Conservation (phyloP, 2,329 filamentous ascomycete genomes). For the Fonsecaea pugnacius region DNA sequence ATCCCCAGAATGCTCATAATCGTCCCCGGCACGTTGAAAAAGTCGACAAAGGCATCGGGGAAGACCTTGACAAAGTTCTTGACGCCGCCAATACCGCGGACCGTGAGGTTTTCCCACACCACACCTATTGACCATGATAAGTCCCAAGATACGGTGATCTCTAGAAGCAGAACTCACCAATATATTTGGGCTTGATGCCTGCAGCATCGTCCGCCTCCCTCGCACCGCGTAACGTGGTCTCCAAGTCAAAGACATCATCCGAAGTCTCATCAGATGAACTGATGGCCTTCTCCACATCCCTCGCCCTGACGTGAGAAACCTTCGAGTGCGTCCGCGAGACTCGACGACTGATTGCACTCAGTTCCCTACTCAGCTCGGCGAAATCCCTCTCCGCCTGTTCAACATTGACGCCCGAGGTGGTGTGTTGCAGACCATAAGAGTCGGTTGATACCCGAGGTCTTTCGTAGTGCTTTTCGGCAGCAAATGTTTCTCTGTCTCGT, state of each 20-base stretch:
- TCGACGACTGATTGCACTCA: conserved; percentile 45
- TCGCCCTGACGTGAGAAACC: conserved; percentile 37
- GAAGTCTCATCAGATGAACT: conserved; percentile 51
- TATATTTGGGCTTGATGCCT: conserved; percentile 79
- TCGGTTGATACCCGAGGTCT: conserved; percentile 35
- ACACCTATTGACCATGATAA: conserved; percentile 47
- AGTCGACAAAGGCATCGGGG: conserved; percentile 74
- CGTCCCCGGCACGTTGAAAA: conserved; percentile 74
- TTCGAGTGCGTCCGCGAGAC: conserved; percentile 44
- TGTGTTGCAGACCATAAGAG: conserved; percentile 42
- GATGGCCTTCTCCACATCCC: conserved; percentile 65
- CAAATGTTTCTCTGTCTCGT: conserved; percentile 5
- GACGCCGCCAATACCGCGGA: conserved; percentile 73
- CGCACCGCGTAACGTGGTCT: conserved; percentile 72
- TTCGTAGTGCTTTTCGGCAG: conserved; percentile 24
- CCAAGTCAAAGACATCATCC: conserved; percentile 72
- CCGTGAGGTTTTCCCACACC: conserved; percentile 76
- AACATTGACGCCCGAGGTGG: conserved; percentile 50
- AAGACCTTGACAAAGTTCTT: conserved; percentile 77
- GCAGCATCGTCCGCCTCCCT: conserved; percentile 72
- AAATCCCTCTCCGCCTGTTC: conserved; percentile 53
- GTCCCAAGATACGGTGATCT: background rate
- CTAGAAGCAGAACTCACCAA: conserved; percentile 51
- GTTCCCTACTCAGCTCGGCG: conserved; percentile 46
- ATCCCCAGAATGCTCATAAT: conserved; percentile 66